These are phyloP conservation scores for Eucalyptus polybractea DNA, from an alignment of 345 rosid genomes.

Conservation along the genomic window DNA sequence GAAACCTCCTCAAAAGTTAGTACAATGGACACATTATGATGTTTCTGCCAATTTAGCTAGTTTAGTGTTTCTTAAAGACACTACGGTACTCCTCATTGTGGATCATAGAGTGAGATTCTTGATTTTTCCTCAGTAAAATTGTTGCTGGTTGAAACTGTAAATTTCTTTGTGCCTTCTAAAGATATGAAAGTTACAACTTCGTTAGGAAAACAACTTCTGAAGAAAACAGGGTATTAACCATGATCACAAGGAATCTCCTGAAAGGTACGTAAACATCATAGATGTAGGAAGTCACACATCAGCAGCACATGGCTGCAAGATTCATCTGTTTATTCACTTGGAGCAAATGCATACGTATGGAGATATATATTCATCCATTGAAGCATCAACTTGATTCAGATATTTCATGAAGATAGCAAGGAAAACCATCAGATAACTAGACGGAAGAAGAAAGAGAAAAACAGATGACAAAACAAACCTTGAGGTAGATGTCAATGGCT, in stretches of 20 bases:
- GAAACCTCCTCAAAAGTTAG: background rate
- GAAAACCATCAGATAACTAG: background rate
- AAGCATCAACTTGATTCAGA: background rate
- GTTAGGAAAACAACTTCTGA: background rate
- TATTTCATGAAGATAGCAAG: background rate
- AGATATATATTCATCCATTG: background rate
- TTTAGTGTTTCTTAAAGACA: background rate
- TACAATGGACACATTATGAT: background rate
- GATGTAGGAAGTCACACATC: background rate
- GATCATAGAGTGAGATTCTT: background rate
- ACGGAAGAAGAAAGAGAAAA: background rate
- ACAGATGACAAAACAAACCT: conserved; percentile 27
- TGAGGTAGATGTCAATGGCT: conserved; percentile 83
- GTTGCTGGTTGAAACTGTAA: background rate
- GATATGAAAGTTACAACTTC: background rate
- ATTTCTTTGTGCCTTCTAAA: background rate
- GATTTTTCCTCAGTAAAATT: background rate
- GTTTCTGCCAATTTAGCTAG: background rate
- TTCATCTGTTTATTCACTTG: background rate
- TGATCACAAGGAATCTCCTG: background rate
- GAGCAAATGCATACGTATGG: background rate
- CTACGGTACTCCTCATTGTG: background rate
- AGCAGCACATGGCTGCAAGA: background rate
- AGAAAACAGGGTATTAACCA: background rate
- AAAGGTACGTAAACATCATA: background rate